A percentile compares a stretch with the other conserved stretches of the same genome.
phyloP scores from a whole-genome alignment of 768 basidiomycete genomes.

The Xerocomellus intermedius region DNA sequence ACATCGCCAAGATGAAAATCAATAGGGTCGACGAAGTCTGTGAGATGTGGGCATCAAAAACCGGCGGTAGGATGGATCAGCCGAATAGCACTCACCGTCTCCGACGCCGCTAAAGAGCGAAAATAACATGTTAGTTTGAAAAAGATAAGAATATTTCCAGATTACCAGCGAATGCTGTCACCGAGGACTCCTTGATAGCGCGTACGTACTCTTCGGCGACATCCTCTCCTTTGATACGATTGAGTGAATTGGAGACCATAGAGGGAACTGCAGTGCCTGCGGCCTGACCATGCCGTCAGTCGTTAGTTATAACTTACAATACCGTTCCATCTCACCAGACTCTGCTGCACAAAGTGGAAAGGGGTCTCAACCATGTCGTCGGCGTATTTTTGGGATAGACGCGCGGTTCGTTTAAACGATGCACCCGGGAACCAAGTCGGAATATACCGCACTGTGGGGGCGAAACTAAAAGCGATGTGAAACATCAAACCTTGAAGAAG shows the following conservation, averaged over 20 bases:
- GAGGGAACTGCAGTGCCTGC: slow-evolving; percentile 25
- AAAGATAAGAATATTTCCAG: not conserved
- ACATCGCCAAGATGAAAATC: slow-evolving; percentile 37
- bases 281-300: slow-evolving; percentile 11
- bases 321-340: slow-evolving; percentile 26
- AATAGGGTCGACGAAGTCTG: slow-evolving; percentile 34
- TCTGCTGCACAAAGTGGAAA: slow-evolving; percentile 31
- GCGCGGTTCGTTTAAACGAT: slow-evolving; percentile 33
- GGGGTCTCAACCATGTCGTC: slow-evolving; percentile 30
- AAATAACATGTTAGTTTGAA: not conserved
- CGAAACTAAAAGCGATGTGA: not conserved
- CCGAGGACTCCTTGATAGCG: slow-evolving; percentile 30
- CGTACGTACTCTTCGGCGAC: slow-evolving; percentile 7
- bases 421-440: slow-evolving; percentile 43
- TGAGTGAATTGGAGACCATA: slow-evolving; percentile 28
- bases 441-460: slow-evolving; percentile 32
- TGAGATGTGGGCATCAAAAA: not conserved
- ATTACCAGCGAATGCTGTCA: slow-evolving; percentile 29
- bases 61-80: not conserved
- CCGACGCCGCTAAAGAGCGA: slow-evolving; percentile 24
- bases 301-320: not conserved
- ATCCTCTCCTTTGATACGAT: slow-evolving; percentile 7
- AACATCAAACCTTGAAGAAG: not conserved
- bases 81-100: slow-evolving; percentile 22
- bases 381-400: slow-evolving; percentile 19